These are phyloP conservation scores for Mycena citricolor DNA, from an alignment of 1,284 basidiomycete genomes.

Conservation along the genomic window DNA sequence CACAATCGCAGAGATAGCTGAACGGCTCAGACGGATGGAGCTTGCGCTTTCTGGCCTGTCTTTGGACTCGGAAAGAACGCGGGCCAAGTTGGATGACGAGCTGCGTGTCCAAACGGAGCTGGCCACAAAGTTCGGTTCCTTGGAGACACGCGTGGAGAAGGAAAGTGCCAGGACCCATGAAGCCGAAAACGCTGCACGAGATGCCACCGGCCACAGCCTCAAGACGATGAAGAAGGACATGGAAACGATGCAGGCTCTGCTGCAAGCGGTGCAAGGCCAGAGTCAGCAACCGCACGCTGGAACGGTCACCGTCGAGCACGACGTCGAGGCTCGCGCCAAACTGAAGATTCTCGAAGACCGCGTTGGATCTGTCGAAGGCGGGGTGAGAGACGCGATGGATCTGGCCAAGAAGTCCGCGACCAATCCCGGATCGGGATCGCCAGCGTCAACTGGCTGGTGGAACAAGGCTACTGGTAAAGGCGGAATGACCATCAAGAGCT, in stretches of 20 bases:
- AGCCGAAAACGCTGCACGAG: conserved; percentile 50
- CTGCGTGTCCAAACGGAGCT: conserved; percentile 50
- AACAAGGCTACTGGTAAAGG: conserved; percentile 48
- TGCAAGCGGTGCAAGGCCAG: conserved; percentile 45
- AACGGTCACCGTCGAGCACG: conserved; percentile 33
- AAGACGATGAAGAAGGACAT: conserved; percentile 55
- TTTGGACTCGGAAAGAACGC: conserved; percentile 49
- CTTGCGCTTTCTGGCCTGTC: conserved; percentile 57
- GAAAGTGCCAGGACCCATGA: conserved; percentile 54
- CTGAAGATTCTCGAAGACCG: conserved; percentile 60
- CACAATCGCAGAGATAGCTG: conserved; percentile 69
- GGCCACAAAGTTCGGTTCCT: conserved; percentile 45
- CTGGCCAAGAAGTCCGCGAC: conserved; percentile 59
- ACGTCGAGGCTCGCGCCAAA: conserved; percentile 58
- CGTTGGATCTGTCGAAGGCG: conserved; percentile 63
- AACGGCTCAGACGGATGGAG: conserved; percentile 68
- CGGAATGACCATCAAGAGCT: conserved; percentile 66
- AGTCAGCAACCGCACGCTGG: conserved; percentile 23
- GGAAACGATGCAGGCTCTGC: conserved; percentile 49
- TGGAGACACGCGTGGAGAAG: conserved; percentile 59
- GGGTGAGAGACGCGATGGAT: conserved; percentile 70
- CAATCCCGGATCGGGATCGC: conserved; percentile 25
- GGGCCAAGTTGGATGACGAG: conserved; percentile 51
- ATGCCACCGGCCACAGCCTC: conserved; percentile 46
- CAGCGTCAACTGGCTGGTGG: conserved; percentile 51